Evolutionary conservation across 176 grass and related monocot genomes (phyloP), one percentile per base, ranked within the genome.

Genomic region (Miscanthus lutarioriparius): DNA sequence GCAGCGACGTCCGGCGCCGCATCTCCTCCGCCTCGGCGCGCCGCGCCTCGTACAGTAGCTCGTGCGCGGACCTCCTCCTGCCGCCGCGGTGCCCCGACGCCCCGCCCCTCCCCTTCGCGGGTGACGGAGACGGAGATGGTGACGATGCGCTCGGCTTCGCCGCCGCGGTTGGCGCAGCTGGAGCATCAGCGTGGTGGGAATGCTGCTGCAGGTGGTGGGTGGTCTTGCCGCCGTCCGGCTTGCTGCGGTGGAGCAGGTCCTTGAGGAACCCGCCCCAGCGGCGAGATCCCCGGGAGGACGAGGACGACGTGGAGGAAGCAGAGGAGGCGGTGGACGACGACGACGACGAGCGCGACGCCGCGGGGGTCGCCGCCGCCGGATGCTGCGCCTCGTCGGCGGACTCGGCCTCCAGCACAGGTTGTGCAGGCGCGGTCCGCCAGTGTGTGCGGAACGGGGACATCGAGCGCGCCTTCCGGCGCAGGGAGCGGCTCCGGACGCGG

Each of bases 161-260:
- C 8, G 66, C 15, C 1, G 16, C 33, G 4, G 68, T 17, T 0
- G 77, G 7, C 0, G 77, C 3, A 16, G 47, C 13, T 1, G 87
- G 41, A 3, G 26, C 25, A 0, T 14, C 0, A 0, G 58, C 32
- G 5, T 49, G 74, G 14, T 11, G 56, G n/a, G 56, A 61, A 11
- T 61, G 54, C 54, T n/a, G 53, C 5, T 28, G 54, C 1, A 53
- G 64, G 53, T 51, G 27, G 19, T 11, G 41, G 64, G 25, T 53
- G 75, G 27, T 43, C 80, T 90, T 87, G 75, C 89, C 89, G 19
- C 80, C 89, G 81, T 99, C 93, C 2, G 93, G 94, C 82, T 94
- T 99, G 91, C 92, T 98, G 6, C 95, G 87, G 91, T 98, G 88
- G 15, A 98, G 86, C 13, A 98, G 89, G 51, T 98, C 95, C 83